Base-by-base conservation (phyloP, 225 moss, liverwort and hornwort species). In the Physcomitrium patens region DNA sequence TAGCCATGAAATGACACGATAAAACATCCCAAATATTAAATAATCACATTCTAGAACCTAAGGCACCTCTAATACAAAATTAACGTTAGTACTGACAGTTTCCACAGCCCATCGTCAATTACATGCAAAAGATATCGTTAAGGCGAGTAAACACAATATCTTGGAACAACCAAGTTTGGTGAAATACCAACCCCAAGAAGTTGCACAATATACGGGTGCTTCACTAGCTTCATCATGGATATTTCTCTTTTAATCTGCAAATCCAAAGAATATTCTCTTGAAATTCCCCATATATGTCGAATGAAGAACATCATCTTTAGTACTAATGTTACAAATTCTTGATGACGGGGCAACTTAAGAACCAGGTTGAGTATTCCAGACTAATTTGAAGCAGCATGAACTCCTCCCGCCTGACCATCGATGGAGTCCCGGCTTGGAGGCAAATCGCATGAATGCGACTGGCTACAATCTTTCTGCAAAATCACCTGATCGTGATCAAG, bases 1-100 rank as follows among this genome's bases (percentile, higher is more conserved):
- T 93, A 65, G 93, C 95, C 86, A 96, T 83, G 63, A 96, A 93
- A 93, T 96, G 83, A 44, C 60, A 84, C 51, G 71, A 81, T 42
- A 78, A 16, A 70, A 17, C 72, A 44, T 76, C 57, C 61, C 71
- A 60, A 45, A 45, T 53, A 1, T 64, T 22, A 63, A 68, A 41
- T 50, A 57, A 23, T 64, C 31, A 18, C 42, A 42, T 17, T 12
- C 66, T 23, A 17, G 22, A 71, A 56, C n/a, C 44, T 42, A 20
- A 26, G 15, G 22, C 9, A 63, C 42, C 16, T 46, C 7, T 48
- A 48, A 69, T 15, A 10, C 5, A n/a, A 23, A 7, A 58, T 4
- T 50, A 42, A 13, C 27, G 55, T 62, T 12, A 43, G 47, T 24
- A 26, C 20, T 1, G 16, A 31, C 15, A 69, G 22, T 43, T 15